Evolutionary conservation across 2,329 filamentous ascomycete genomes (phyloP).

Genomic region (Aspergillus uvarum): DNA sequence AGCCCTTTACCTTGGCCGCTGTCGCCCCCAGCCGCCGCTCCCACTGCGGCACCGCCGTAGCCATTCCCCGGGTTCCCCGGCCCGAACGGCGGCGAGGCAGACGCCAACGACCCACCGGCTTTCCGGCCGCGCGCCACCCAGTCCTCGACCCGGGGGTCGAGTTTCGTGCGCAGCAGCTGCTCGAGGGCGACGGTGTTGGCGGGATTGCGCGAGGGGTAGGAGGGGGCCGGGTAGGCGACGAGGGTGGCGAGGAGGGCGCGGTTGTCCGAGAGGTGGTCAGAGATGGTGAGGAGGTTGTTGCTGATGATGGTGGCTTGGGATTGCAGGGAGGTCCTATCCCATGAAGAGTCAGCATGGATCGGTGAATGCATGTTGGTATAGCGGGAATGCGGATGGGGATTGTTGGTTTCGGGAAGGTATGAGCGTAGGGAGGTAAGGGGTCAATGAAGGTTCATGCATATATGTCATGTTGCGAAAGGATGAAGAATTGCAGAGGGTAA

Average conservation of each 20-base stretch:
- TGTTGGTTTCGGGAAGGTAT: no score
- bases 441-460: no score
- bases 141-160: slow-evolving; percentile 74
- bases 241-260: slow-evolving; percentile 66
- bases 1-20: slow-evolving; percentile 25
- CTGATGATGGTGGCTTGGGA: slow-evolving; percentile 70
- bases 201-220: slow-evolving; percentile 69
- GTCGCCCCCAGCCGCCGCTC: background rate
- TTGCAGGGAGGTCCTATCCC: slow-evolving; percentile 65
- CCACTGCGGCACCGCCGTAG: no score
- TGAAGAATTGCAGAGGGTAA: no score
- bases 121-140: slow-evolving; percentile 64
- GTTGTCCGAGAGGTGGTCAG: slow-evolving; percentile 64
- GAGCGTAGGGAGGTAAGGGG: no score
- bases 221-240: slow-evolving; percentile 72
- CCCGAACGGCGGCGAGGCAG: no score
- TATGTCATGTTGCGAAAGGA: no score
- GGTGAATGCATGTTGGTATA: no score
- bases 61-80: slow-evolving; percentile 4
- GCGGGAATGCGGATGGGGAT: no score
- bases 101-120: background rate
- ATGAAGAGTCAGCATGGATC: no score
- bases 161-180: slow-evolving; percentile 76
- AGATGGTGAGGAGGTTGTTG: slow-evolving; percentile 66
- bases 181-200: slow-evolving; percentile 62